Evolutionary conservation across 176 grass and related monocot species (phyloP).

Genomic region (Aegilops tauschii): DNA sequence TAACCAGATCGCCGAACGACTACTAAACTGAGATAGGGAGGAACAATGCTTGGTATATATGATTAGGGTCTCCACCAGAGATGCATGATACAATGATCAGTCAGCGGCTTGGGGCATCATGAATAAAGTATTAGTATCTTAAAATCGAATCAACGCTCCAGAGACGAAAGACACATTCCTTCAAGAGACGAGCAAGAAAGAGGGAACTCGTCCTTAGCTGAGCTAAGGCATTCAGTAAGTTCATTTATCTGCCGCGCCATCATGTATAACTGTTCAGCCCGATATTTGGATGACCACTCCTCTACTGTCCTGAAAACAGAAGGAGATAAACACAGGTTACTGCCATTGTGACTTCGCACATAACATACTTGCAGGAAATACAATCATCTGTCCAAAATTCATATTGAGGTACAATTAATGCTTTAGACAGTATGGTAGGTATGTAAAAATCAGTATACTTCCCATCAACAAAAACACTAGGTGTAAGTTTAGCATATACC

Average conservation of each 20-base stretch:
- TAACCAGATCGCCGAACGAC: not conserved
- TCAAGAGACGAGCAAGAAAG: constrained; percentile 74
- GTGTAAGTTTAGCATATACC: not conserved
- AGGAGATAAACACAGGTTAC: not conserved
- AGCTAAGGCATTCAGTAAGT: constrained; percentile 51
- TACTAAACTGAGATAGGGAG: not conserved
- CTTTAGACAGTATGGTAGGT: not conserved
- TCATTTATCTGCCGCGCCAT: constrained; percentile 60
- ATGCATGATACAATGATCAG: constrained; percentile 1
- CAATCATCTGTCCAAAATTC: not conserved
- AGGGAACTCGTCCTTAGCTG: constrained; percentile 51
- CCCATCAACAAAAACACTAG: constrained; percentile 22
- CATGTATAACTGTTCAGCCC: constrained; percentile 89
- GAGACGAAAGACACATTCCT: constrained; percentile 70
- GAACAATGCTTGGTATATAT: not conserved
- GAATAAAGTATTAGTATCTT: not conserved
- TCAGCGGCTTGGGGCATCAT: not conserved
- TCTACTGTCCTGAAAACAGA: constrained; percentile 59
- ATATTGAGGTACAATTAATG: constrained; percentile 2
- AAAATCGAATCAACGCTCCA: constrained; percentile 40
- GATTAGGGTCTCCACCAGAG: not conserved
- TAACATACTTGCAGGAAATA: constrained; percentile 4
- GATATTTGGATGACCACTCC: constrained; percentile 76
- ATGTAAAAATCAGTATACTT: not conserved
- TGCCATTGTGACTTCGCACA: not conserved